Evolutionary conservation across 371 early-diverging fungal species (phyloP), one percentile per base, ranked within the genome.

Genomic region (Apophysomyces trapeziformis): DNA sequence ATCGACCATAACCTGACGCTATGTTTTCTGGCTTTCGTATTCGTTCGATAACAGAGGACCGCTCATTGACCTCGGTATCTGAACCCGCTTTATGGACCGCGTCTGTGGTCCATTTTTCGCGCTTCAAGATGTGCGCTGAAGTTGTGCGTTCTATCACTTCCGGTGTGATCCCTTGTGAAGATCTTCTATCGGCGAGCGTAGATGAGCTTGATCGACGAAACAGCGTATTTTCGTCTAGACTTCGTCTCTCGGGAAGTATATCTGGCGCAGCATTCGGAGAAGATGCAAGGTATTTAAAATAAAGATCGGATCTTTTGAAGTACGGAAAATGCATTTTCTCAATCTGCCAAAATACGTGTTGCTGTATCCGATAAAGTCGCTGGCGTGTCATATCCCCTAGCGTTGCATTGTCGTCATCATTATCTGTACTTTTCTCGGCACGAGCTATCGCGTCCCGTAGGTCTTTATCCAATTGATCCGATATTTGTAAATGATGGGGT

Each of bases 261-360:
- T 69, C 71, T n/a, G 71, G 64, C 18, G 60, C 68, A 8, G 67
- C 60, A 38, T 68, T 65, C 12, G 85, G 82, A 9, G 82, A 82
- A 16, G 85, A 82, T 4, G 79, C 75, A 18, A 90, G 71, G 44
- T 90, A 87, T 47, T 89, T 83, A 71, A 87, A 85, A 65, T 91
- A 93, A 1, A 92, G 71, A 57, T 88, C 86, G 39, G 86, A 89
- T 16, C 82, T 73, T 66, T 85, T 75, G 66, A 94, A 93, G 47
- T 78, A 73, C 2, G 87, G 87, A 64, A 84, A 90, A 54, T 90
- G 86, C 6, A 82, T 78, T 38, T 68, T 72, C 61, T 89, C 83
- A 77, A 94, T 87, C 61, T 87, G 82, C 60, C 77, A 67, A 69
- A 87, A 91, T 1, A 93, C 81, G 35, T 90, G 85, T 32, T 82